Evolutionary conservation across 805 yeast genomes (phyloP).

Genomic region (Saccharomycopsis sp.): DNA sequence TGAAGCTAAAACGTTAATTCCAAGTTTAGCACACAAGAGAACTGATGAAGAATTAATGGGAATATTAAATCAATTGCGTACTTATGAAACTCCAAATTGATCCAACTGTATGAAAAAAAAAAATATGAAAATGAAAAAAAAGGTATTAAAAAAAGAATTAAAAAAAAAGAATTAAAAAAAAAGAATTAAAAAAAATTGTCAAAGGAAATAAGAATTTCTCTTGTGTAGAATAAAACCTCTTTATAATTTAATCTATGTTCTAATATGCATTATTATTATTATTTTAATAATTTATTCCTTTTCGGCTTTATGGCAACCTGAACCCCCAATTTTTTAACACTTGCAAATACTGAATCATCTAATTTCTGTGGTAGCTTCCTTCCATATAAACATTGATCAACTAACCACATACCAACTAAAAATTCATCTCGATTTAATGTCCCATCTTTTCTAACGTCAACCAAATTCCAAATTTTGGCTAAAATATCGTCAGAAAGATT

Average conservation of each 20-base stretch:
- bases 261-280: too few species aligned
- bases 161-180: background rate
- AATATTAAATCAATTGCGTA: constrained; percentile 78
- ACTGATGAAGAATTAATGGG: constrained; percentile 83
- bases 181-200: background rate
- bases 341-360: constrained; percentile 69
- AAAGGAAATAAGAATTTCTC: too few species aligned
- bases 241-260: background rate
- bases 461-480: constrained; percentile 62
- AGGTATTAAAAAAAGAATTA: background rate
- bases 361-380: constrained; percentile 74
- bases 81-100: constrained; percentile 42
- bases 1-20: constrained; percentile 91
- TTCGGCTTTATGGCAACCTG: constrained; percentile 26
- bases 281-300: too few species aligned
- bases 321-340: constrained; percentile 49
- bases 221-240: background rate
- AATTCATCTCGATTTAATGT: constrained; percentile 75
- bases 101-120: background rate
- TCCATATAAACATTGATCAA: constrained; percentile 94
- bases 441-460: constrained; percentile 62
- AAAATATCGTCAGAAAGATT: constrained; percentile 57
- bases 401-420: constrained; percentile 95
- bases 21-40: constrained; percentile 75
- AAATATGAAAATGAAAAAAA: background rate